Conservation (phyloP, 441 rosid genomes). For the Cnidoscolus chayamansa region DNA sequence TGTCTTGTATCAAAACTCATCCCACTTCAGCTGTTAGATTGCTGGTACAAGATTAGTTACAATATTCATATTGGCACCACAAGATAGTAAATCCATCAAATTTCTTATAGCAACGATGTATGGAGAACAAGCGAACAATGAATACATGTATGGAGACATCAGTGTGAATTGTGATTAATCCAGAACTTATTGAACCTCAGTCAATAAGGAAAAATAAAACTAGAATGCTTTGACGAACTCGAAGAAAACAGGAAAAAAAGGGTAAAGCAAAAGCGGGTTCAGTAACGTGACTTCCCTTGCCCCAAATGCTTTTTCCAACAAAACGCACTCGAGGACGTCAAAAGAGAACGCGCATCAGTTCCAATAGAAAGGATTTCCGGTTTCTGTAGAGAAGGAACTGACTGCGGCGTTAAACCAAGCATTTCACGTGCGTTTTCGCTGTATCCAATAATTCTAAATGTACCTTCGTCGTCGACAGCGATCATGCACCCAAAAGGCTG, state of each 20-base stretch:
- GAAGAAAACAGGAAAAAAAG: neutral
- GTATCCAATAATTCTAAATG: slow-evolving; percentile 59
- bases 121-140: neutral
- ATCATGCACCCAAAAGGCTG: slow-evolving; percentile 92
- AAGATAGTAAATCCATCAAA: slow-evolving; percentile 1
- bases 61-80: slow-evolving; percentile 6
- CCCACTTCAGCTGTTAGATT: neutral
- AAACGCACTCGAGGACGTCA: slow-evolving; percentile 50
- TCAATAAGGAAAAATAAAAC: neutral
- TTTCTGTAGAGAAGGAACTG: slow-evolving; percentile 74
- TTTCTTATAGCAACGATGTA: slow-evolving; percentile 7
- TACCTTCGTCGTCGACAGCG: slow-evolving; percentile 69
- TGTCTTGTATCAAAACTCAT: neutral
- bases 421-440: slow-evolving; percentile 86
- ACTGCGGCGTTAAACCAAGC: slow-evolving; percentile 68
- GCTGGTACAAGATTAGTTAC: neutral
- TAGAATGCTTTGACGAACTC: neutral
- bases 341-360: slow-evolving; percentile 66
- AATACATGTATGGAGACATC: neutral
- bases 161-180: neutral
- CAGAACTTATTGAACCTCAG: neutral
- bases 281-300: slow-evolving; percentile 80
- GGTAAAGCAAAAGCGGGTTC: slow-evolving; percentile 45
- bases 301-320: slow-evolving; percentile 75
- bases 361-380: slow-evolving; percentile 53